Percentiles rank a stretch among this genome's conserved stretches.
Evolutionary conservation across 2,329 filamentous ascomycete species (phyloP).

Genomic region (Diaporthe eres): DNA sequence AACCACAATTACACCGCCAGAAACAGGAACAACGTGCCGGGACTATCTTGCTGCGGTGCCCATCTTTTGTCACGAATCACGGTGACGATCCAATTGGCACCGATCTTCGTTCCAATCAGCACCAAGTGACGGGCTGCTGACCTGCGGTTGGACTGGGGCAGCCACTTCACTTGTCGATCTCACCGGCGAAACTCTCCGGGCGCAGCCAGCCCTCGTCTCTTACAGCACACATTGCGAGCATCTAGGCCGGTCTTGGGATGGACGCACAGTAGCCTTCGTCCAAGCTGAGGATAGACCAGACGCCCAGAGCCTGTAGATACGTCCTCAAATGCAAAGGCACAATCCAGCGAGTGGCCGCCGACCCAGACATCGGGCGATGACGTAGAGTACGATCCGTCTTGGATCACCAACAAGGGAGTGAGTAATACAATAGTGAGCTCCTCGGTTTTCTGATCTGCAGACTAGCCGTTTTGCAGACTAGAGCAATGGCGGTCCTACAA

Average conservation of each 20-base stretch:
- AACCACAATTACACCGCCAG: slow-evolving; percentile 26
- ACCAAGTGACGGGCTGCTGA: neutral
- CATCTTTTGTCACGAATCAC: neutral
- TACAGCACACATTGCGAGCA: slow-evolving; percentile 7
- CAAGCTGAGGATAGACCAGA: slow-evolving; percentile 9
- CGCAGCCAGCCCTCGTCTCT: neutral
- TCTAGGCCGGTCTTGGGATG: slow-evolving; percentile 4
- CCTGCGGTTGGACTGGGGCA: neutral
- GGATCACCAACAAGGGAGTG: neutral
- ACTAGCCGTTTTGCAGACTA: neutral
- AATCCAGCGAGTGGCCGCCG: neutral
- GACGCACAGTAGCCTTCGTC: neutral
- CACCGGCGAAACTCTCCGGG: too few species aligned
- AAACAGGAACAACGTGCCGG: neutral
- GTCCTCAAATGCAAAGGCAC: neutral
- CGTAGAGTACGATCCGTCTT: neutral
- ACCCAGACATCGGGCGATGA: slow-evolving; percentile 1
- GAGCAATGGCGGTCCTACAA: neutral
- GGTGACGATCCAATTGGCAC: neutral
- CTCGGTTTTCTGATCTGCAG: neutral
- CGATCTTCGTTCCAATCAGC: neutral
- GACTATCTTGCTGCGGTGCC: neutral
- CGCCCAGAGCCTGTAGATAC: neutral
- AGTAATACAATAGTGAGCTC: neutral
- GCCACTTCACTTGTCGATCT: neutral